phyloP scores from a whole-genome alignment of 2,329 filamentous ascomycete genomes.

The Monosporascus ibericus region DNA sequence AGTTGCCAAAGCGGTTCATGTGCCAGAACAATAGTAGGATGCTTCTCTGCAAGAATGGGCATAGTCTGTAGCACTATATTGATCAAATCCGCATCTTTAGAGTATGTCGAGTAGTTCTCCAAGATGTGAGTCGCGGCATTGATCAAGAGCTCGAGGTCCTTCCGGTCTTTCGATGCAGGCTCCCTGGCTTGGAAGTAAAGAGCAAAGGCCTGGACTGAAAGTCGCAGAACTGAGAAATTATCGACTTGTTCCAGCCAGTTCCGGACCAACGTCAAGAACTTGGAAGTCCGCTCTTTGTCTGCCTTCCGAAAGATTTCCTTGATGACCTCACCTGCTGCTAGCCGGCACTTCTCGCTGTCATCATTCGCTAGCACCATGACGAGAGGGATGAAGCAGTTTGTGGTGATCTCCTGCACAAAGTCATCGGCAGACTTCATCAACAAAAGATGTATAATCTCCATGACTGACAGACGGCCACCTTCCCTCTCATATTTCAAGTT shows the following conservation, averaged over 20 bases:
- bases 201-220: constrained; percentile 74
- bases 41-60: constrained; percentile 59
- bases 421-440: constrained; percentile 78
- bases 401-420: constrained; percentile 74
- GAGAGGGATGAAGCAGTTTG: constrained; percentile 78
- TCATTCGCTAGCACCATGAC: constrained; percentile 85
- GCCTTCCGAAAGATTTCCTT: constrained; percentile 76
- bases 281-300: constrained; percentile 63
- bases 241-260: constrained; percentile 72
- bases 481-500: constrained; percentile 89
- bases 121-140: constrained; percentile 48
- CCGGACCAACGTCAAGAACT: constrained; percentile 64
- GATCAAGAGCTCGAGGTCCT: constrained; percentile 61
- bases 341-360: constrained; percentile 75
- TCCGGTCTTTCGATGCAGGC: constrained; percentile 52
- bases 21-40: constrained; percentile 59
- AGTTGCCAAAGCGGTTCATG: constrained; percentile 64
- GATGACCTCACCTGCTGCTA: constrained; percentile 73
- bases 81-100: constrained; percentile 63
- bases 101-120: constrained; percentile 44
- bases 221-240: constrained; percentile 62
- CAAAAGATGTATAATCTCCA: constrained; percentile 86
- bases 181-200: constrained; percentile 73
- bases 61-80: constrained; percentile 68
- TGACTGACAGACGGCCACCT: constrained; percentile 82